Conservation (phyloP, 1,284 basidiomycete species). For the Vanrija sp. region DNA sequence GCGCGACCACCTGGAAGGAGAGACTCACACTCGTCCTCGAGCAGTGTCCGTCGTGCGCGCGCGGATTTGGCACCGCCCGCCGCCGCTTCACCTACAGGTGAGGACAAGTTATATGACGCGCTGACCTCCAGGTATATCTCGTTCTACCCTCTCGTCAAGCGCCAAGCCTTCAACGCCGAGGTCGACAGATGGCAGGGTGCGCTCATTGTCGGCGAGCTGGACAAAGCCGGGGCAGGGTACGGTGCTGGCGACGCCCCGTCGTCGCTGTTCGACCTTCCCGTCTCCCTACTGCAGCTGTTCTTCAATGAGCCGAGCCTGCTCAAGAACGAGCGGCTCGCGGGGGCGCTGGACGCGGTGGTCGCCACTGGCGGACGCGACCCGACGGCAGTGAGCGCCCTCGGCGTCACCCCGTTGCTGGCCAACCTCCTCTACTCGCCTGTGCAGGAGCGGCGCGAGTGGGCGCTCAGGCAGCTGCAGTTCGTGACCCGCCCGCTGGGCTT, state of each 20-base stretch:
- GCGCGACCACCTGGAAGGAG: constrained; percentile 55
- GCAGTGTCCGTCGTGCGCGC: constrained; percentile 64
- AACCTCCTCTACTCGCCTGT: constrained; percentile 23
- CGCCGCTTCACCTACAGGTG: constrained; percentile 62
- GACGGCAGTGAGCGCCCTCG: constrained; percentile 14
- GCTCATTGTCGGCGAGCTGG: constrained; percentile 23
- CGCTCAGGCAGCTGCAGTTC: constrained; percentile 20
- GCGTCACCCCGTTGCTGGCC: constrained; percentile 27
- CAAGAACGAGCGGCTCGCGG: constrained; percentile 54
- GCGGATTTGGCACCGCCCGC: constrained; percentile 62
- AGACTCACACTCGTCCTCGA: constrained; percentile 58
- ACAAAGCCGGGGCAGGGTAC: constrained; percentile 10
- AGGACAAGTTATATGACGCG: constrained; percentile 31
- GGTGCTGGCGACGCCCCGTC: constrained; percentile 12
- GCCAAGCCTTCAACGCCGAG: constrained; percentile 60
- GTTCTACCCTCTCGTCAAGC: constrained; percentile 36
- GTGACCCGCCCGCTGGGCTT: constrained; percentile 23
- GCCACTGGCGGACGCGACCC: constrained; percentile 7
- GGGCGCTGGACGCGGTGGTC: constrained; percentile 23
- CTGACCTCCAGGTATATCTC: constrained; percentile 37
- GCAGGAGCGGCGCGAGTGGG: constrained; percentile 23
- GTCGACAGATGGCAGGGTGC: constrained; percentile 64
- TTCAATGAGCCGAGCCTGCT: constrained; percentile 64
- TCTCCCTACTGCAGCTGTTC: constrained; percentile 61
- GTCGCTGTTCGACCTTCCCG: constrained; percentile 42